These are phyloP conservation scores for Eutypella sp. DNA, from an alignment of 2,329 filamentous ascomycete genomes.

Conservation along the genomic window DNA sequence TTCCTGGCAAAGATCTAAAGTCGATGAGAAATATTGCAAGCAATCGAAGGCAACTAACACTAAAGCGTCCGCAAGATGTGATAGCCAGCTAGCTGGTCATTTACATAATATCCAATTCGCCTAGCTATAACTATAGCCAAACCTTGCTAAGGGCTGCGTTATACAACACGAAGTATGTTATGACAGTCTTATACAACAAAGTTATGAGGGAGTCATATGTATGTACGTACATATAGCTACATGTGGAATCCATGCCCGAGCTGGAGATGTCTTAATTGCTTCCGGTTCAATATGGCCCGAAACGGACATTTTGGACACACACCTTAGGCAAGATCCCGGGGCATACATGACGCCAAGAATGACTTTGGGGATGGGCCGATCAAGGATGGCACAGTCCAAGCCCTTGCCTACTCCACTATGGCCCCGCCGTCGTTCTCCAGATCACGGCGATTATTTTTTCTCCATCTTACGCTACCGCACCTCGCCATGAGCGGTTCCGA, in stretches of 20 bases:
- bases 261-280: background rate
- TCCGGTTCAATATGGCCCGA: background rate
- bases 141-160: no score
- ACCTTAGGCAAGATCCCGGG: background rate
- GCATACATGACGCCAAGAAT: constrained; percentile 10
- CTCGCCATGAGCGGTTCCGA: background rate
- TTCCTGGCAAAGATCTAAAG: no score
- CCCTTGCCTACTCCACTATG: constrained; percentile 10
- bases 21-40: no score
- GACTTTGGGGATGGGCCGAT: constrained; percentile 8
- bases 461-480: background rate
- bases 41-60: no score
- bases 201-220: no score
- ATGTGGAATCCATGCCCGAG: background rate
- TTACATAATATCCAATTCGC: background rate
- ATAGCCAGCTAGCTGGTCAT: no score
- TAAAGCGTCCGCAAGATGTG: no score
- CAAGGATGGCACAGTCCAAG: constrained; percentile 14
- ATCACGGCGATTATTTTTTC: background rate
- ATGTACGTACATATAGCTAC: no score
- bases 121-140: background rate
- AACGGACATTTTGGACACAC: background rate
- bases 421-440: constrained; percentile 4
- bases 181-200: no score
- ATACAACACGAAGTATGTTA: no score